Percentiles rank a stretch among this genome's conserved stretches.
phyloP scores from a whole-genome alignment of 2,329 filamentous ascomycete genomes.

The Aspergillus novofumigatus region DNA sequence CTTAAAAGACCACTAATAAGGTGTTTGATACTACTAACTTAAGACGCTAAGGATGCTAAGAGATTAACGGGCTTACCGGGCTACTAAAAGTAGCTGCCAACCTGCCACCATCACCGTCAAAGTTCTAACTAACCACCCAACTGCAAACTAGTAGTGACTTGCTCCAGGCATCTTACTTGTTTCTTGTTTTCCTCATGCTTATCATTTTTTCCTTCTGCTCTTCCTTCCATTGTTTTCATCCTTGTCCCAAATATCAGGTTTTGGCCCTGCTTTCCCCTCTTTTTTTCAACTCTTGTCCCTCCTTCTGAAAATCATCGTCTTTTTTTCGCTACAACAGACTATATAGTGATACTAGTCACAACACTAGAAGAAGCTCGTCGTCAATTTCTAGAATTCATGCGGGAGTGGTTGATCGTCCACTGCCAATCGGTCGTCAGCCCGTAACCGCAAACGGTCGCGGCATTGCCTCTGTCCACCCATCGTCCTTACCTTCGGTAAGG shows the following conservation, averaged over 20 bases:
- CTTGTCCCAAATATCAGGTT: conserved; percentile 1
- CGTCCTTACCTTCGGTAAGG: neutral
- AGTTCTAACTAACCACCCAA: neutral
- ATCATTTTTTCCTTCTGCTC: neutral
- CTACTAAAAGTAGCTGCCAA: neutral
- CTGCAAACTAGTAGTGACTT: neutral
- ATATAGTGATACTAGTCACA: neutral
- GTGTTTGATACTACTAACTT: too few relatives aligned
- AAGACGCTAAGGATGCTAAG: neutral
- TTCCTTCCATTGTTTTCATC: conserved; percentile 3
- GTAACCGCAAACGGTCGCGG: conserved; percentile 32
- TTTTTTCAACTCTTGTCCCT: conserved; percentile 5
- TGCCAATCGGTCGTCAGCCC: conserved; percentile 19
- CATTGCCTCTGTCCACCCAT: neutral
- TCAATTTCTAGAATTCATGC: conserved; percentile 8
- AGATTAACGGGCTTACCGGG: neutral
- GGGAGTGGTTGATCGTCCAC: conserved; percentile 11
- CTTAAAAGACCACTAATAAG: neutral
- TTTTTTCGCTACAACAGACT: conserved; percentile 3
- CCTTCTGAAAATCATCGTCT: neutral
- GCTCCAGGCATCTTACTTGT: conserved; percentile 1
- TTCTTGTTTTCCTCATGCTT: conserved; percentile 4
- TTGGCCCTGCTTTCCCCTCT: neutral
- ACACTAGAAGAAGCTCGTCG: neutral
- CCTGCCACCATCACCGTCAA: neutral